phyloP scores from a whole-genome alignment of 805 yeast genomes.

The Lipomyces sp. region DNA sequence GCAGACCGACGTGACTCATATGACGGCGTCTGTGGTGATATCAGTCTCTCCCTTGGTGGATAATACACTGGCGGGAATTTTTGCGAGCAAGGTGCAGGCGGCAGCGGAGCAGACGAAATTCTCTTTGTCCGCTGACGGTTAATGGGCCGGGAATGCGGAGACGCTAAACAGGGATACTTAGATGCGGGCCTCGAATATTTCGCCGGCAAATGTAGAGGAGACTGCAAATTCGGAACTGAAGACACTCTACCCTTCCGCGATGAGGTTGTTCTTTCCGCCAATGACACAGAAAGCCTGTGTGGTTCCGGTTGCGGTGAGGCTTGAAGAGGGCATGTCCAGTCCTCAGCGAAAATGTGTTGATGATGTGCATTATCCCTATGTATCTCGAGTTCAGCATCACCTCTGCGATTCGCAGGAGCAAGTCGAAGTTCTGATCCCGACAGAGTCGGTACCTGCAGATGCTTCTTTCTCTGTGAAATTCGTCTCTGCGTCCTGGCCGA shows the following conservation, averaged over 20 bases:
- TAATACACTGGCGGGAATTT: not conserved
- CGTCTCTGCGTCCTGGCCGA: not conserved
- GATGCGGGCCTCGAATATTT: not conserved
- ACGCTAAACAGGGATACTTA: not conserved
- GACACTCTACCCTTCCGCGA: not conserved
- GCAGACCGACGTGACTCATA: not conserved
- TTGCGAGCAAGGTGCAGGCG: not conserved
- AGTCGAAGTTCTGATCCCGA: not conserved
- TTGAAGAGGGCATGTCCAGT: not conserved
- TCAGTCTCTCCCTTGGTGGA: not conserved
- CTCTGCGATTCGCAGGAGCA: not conserved
- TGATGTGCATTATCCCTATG: conserved; percentile 29
- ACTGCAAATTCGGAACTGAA: not conserved
- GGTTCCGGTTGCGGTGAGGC: not conserved
- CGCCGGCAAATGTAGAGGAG: not conserved
- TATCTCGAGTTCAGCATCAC: not conserved
- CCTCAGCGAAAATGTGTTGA: conserved; percentile 28
- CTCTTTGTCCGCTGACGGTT: not conserved
- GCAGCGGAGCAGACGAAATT: not conserved
- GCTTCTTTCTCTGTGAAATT: not conserved
- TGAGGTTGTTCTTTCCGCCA: not conserved
- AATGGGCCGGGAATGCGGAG: not conserved
- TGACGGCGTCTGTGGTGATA: not conserved
- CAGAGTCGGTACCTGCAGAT: not conserved
- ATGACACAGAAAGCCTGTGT: not conserved